Evolutionary conservation across 1,284 basidiomycete genomes (phyloP), one percentile per base, ranked within the genome.

Genomic region (Pseudozyma sp.): DNA sequence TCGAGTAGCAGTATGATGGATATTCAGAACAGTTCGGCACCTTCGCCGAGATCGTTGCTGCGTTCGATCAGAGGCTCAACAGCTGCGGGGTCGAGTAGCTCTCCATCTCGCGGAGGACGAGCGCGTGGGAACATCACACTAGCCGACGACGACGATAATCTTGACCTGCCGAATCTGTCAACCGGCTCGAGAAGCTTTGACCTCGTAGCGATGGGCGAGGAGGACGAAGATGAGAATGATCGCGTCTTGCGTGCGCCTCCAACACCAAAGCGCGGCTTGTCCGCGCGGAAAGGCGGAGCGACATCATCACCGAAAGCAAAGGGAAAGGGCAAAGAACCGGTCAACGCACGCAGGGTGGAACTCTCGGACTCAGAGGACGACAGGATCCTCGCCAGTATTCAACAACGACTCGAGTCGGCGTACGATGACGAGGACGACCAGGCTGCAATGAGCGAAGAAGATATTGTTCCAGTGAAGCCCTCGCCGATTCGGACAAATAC

Each of bases 141-240:
- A n/a, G 60, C 60, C 44, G 85, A 86, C 10, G 86, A 86, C 14
- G 86, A 85, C 46, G 73, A 59, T 19, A 57, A 67, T 37, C 51
- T 61, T 40, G 70, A 67, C 30, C 46, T 72, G 45, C 58, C 54
- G 13, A 68, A 77, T 34, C 56, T 66, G 7, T 74, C 76, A 35
- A 56, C 60, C 19, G 70, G 66, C n/a, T 78, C 76, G 53, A 69
- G 68, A 24, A 73, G 75, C 51, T 75, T 77, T 39, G 65, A 70
- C 53, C 61, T 75, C 43, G 75, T 75, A 42, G 72, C 68, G 37
- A 68, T 79, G 31, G 78, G 81, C 11, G 77, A 77, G 33, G 77
- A 65, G 43, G 73, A 84, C 42, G 78, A 74, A 14, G 77, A 65
- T 5, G 70, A 79, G 40, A 58, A 72, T 47, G 75, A 77, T 1